Percentiles rank a stretch among this genome's conserved stretches.
Evolutionary conservation across 495 filamentous ascomycete species (phyloP).

Genomic region (Daldinia concentrica): DNA sequence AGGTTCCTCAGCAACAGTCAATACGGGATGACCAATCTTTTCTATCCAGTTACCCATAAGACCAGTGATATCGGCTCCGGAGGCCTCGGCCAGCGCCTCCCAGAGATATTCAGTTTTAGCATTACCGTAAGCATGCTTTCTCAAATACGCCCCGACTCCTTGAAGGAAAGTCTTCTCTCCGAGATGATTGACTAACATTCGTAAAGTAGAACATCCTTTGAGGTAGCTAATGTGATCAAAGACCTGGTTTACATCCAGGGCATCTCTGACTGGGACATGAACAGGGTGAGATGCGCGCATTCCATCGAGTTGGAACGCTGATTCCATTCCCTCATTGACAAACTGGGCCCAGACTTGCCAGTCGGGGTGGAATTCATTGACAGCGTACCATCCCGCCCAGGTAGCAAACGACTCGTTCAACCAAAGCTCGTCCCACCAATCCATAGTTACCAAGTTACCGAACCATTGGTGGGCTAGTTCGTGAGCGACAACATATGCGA

Average conservation of each 20-base stretch:
- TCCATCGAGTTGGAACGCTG: conserved; percentile 86
- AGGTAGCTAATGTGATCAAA: conserved; percentile 96
- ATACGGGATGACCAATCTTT: conserved; percentile 90
- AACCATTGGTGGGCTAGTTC: conserved; percentile 99
- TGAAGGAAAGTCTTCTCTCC: conserved; percentile 85
- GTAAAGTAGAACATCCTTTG: conserved; percentile 93
- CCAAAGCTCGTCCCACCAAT: conserved; percentile 96
- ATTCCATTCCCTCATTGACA: conserved; percentile 90
- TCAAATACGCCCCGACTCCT: conserved; percentile 88
- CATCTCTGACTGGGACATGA: conserved; percentile 89
- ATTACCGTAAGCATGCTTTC: conserved; percentile 89
- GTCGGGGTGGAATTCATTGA: conserved; percentile 90
- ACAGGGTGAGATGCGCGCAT: conserved; percentile 93
- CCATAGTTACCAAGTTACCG: conserved; percentile 92
- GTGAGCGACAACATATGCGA: conserved; percentile 94
- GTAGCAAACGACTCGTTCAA: conserved; percentile 97
- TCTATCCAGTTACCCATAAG: conserved; percentile 96
- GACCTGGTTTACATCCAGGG: conserved; percentile 93
- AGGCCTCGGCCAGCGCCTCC: conserved; percentile 87
- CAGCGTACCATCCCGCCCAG: conserved; percentile 95
- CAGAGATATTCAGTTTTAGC: conserved; percentile 93
- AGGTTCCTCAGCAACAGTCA: conserved; percentile 84
- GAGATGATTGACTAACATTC: conserved; percentile 90
- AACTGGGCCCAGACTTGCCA: conserved; percentile 97
- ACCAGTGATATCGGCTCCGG: conserved; percentile 82